These are phyloP conservation scores for Salinomyces thailandicus DNA, from an alignment of 2,329 filamentous ascomycete species.

Conservation along the genomic window DNA sequence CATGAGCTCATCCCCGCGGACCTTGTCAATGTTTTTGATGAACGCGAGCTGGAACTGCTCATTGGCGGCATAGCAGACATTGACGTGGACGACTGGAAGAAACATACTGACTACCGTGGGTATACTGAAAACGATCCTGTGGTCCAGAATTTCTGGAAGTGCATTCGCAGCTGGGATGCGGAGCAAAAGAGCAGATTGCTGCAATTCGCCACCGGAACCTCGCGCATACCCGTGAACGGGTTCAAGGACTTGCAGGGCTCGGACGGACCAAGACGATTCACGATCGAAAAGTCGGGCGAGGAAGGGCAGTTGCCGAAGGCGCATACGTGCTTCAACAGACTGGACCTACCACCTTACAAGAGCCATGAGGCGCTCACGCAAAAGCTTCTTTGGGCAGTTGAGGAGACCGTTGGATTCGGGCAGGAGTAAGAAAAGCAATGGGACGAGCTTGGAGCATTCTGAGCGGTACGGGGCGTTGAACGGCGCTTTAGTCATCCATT, in stretches of 20 bases:
- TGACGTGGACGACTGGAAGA: slow-evolving; percentile 99
- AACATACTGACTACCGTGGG: slow-evolving; percentile 96
- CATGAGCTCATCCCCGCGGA: slow-evolving; percentile 95
- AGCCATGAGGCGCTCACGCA: slow-evolving; percentile 69
- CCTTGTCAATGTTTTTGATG: slow-evolving; percentile 95
- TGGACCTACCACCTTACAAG: slow-evolving; percentile 92
- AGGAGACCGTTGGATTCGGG: slow-evolving; percentile 97
- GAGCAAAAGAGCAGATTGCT: slow-evolving; percentile 94
- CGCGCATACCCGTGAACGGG: slow-evolving; percentile 94
- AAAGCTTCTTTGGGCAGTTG: slow-evolving; percentile 92
- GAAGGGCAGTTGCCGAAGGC: slow-evolving; percentile 85
- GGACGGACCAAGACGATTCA: slow-evolving; percentile 89
- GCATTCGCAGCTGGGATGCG: slow-evolving; percentile 90
- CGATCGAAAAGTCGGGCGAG: slow-evolving; percentile 95
- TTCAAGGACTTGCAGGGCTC: slow-evolving; percentile 98
- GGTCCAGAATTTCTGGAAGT: slow-evolving; percentile 98
- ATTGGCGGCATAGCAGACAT: slow-evolving; percentile 99
- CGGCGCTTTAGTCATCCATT: background rate
- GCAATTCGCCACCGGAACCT: slow-evolving; percentile 96
- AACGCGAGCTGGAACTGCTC: slow-evolving; percentile 88
- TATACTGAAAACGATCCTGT: slow-evolving; percentile 98
- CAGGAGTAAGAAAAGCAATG: slow-evolving; percentile 59
- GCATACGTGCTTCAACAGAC: slow-evolving; percentile 96
- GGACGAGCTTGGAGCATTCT: background rate
- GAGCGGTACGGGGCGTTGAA: background rate